These are phyloP conservation scores for Arabidopsis arenosa DNA, from an alignment of 345 rosid species.

Conservation along the genomic window DNA sequence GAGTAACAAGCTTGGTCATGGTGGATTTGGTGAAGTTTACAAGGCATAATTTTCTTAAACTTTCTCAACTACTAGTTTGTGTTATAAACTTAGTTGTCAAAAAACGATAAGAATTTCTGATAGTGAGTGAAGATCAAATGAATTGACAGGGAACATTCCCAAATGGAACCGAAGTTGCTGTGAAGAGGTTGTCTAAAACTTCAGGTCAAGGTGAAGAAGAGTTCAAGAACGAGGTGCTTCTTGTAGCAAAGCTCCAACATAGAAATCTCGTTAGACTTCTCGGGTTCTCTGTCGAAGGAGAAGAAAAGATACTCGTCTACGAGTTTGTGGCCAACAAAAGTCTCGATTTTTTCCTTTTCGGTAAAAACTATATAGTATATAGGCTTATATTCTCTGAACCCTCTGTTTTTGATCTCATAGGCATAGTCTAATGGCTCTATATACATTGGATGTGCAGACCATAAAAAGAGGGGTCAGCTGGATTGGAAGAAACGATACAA, in stretches of 20 bases:
- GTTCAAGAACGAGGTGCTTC: too few species aligned
- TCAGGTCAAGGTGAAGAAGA: too few species aligned
- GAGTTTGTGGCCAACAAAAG: constrained; percentile 39
- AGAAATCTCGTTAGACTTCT: constrained; percentile 56
- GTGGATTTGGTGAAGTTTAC: constrained; percentile 68
- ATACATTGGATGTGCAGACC: background rate
- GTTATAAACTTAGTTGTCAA: background rate
- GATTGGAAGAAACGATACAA: constrained; percentile 17
- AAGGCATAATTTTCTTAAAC: constrained; percentile 43
- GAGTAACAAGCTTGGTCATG: constrained; percentile 59
- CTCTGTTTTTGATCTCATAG: background rate
- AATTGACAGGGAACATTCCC: too few species aligned
- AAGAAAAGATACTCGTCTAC: constrained; percentile 43
- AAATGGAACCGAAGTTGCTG: too few species aligned
- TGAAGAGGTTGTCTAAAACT: too few species aligned
- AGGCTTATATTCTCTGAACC: background rate
- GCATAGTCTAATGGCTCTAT: background rate
- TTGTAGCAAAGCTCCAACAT: constrained; percentile 47
- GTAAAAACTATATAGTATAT: background rate
- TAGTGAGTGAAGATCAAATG: background rate
- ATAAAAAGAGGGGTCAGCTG: background rate
- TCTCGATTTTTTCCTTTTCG: constrained; percentile 35
- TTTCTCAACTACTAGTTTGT: background rate
- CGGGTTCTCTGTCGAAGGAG: constrained; percentile 51
- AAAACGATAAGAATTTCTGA: background rate